A percentile compares a stretch with the other conserved stretches of the same genome.
Conservation (phyloP, 331 rosid genomes). For the Prunus yedoensis region DNA sequence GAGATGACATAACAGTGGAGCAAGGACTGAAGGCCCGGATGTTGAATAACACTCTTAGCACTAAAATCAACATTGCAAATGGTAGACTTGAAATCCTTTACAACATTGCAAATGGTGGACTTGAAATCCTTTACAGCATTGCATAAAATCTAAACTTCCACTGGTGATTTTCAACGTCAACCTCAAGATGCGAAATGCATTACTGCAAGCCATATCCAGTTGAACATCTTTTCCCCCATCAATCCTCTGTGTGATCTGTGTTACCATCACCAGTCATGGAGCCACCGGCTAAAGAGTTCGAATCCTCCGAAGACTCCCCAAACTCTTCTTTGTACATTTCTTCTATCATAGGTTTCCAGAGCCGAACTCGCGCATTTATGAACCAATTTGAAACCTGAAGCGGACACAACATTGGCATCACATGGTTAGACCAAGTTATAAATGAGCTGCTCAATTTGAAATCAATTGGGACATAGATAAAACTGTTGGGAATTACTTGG, state of each 20-base stretch:
- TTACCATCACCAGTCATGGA: conserved; percentile 43
- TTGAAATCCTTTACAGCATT: not conserved
- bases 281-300: conserved; percentile 46
- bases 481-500: conserved; percentile 47
- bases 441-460: not conserved
- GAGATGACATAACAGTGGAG: too few relatives aligned
- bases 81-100: not conserved
- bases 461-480: not conserved
- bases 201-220: not conserved
- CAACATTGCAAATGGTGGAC: not conserved
- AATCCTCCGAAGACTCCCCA: conserved; percentile 79
- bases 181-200: not conserved
- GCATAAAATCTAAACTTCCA: not conserved
- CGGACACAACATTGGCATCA: conserved; percentile 7
- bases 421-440: not conserved
- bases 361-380: conserved; percentile 80
- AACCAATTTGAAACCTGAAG: conserved; percentile 85
- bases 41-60: not conserved
- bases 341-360: conserved; percentile 96
- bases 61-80: not conserved
- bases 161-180: not conserved
- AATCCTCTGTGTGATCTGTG: conserved; percentile 56
- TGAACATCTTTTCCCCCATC: not conserved
- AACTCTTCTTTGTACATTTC: too few relatives aligned
- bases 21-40: too few relatives aligned